Evolutionary conservation across 2,329 filamentous ascomycete genomes (phyloP).

Genomic region (Exophiala sp.): DNA sequence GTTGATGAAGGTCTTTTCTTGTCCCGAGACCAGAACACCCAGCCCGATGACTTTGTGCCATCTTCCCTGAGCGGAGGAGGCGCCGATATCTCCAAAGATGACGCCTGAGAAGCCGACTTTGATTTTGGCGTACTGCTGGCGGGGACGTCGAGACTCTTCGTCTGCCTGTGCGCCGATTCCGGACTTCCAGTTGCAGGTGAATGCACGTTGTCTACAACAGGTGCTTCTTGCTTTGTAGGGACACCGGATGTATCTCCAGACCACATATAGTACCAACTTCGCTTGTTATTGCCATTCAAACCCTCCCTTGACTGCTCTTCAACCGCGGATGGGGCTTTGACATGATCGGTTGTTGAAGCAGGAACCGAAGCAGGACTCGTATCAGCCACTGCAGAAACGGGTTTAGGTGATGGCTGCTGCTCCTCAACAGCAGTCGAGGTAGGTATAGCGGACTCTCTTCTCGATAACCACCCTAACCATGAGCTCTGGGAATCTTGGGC

Average conservation of each 20-base stretch:
- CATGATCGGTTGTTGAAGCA: constrained; percentile 5
- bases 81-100: constrained; percentile 22
- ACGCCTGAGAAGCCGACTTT: constrained; percentile 18
- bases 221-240: background rate
- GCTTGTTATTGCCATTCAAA: constrained; percentile 30
- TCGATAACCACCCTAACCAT: constrained; percentile 40
- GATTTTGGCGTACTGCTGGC: constrained; percentile 24
- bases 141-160: constrained; percentile 15
- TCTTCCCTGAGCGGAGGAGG: constrained; percentile 24
- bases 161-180: constrained; percentile 12
- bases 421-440: background rate
- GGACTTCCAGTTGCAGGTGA: background rate
- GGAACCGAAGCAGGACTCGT: background rate
- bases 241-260: constrained; percentile 26
- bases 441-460: constrained; percentile 16
- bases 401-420: background rate
- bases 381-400: background rate
- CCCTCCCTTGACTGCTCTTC: constrained; percentile 20
- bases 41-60: constrained; percentile 23
- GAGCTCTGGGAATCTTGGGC: constrained; percentile 20
- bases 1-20: constrained; percentile 15
- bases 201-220: background rate
- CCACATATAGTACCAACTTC: constrained; percentile 45
- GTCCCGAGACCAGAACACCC: constrained; percentile 32
- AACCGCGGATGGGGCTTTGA: constrained; percentile 24